These are phyloP conservation scores for Candida quercuum DNA, from an alignment of 805 yeast genomes.

Conservation along the genomic window DNA sequence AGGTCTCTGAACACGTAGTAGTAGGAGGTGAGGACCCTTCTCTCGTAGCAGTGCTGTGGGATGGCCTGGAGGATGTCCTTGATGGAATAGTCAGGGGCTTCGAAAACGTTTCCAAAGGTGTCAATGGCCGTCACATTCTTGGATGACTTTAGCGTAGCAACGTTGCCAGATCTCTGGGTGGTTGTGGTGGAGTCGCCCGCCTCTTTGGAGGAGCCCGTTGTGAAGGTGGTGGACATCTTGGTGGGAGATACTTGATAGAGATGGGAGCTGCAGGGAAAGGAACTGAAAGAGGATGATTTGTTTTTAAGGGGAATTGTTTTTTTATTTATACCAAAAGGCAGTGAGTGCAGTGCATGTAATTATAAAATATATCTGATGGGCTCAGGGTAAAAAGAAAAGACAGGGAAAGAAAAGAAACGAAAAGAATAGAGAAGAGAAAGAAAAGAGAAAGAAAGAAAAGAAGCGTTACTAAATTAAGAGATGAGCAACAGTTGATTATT, in stretches of 20 bases:
- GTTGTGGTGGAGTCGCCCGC: background rate
- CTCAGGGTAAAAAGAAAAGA: too few relatives aligned
- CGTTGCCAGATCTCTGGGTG: conserved; percentile 1
- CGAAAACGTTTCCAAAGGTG: conserved; percentile 42
- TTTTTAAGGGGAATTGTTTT: too few relatives aligned
- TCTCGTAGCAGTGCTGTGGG: conserved; percentile 56
- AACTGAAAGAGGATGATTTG: too few relatives aligned
- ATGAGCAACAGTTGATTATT: too few relatives aligned
- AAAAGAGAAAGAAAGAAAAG: too few relatives aligned
- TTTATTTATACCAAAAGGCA: too few relatives aligned
- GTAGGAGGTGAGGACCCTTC: conserved; percentile 43
- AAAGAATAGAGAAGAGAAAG: too few relatives aligned
- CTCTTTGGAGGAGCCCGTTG: background rate
- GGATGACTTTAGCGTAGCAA: background rate
- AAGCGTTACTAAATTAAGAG: too few relatives aligned
- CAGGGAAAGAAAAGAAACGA: too few relatives aligned
- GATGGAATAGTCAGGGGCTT: conserved; percentile 58
- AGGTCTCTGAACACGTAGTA: conserved; percentile 52
- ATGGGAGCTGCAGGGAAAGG: background rate
- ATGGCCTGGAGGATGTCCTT: conserved; percentile 52
- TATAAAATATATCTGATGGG: too few relatives aligned
- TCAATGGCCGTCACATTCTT: background rate
- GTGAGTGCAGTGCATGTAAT: too few relatives aligned
- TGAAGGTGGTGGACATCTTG: conserved; percentile 3
- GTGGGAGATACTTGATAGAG: background rate